Evolutionary conservation across 352 stramenopile species (phyloP).

Genomic region (Pythium periplocum): DNA sequence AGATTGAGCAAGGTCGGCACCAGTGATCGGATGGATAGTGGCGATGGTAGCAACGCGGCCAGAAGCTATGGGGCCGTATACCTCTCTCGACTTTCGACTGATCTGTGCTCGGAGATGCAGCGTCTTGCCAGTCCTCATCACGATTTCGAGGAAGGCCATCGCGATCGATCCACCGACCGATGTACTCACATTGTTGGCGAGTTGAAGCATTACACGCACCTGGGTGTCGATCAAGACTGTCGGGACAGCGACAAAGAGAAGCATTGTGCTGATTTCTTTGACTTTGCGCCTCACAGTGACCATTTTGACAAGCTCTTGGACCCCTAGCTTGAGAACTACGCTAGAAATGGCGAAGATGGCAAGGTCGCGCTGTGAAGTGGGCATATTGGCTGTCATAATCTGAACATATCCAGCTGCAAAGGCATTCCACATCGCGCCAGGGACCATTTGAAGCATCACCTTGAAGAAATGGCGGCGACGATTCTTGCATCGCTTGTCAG

Average conservation of each 20-base stretch:
- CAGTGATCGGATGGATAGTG: too few relatives aligned
- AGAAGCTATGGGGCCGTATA: too few relatives aligned
- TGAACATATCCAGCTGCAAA: conserved; percentile 23
- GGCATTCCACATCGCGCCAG: conserved; percentile 2
- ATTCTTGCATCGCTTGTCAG: too few relatives aligned
- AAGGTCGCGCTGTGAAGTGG: conserved; percentile 10
- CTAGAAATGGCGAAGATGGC: conserved; percentile 24
- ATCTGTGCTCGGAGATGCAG: conserved; percentile 19
- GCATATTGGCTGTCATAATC: conserved; percentile 13
- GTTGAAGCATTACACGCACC: conserved; percentile 28
- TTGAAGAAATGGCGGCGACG: neutral
- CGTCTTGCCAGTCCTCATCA: conserved; percentile 20
- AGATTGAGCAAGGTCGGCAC: too few relatives aligned
- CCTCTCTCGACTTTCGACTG: conserved; percentile 10
- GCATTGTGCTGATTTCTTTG: conserved; percentile 33
- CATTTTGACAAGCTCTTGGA: conserved; percentile 28
- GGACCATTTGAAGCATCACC: conserved; percentile 6
- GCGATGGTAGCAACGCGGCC: too few relatives aligned
- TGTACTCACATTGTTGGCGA: conserved; percentile 17
- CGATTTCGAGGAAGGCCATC: conserved; percentile 28
- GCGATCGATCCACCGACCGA: conserved; percentile 22
- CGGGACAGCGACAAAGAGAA: conserved; percentile 26
- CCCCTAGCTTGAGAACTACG: conserved; percentile 24
- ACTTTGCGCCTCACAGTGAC: conserved; percentile 22
- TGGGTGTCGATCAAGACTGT: conserved; percentile 47